phyloP scores from a whole-genome alignment of 805 yeast genomes.

The Sugiyamaella qingdaonensis region DNA sequence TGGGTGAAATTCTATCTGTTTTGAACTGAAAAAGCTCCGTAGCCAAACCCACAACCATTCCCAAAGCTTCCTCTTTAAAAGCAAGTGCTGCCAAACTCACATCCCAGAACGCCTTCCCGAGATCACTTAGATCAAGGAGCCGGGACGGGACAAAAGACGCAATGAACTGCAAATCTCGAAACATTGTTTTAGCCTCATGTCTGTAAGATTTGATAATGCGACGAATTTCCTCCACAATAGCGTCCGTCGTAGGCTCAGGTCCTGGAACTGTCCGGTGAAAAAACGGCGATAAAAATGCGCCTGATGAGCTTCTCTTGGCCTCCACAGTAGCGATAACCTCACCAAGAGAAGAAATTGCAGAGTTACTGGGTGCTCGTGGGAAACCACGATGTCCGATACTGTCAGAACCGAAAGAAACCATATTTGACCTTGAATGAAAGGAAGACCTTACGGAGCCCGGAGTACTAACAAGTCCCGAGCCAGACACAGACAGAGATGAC shows the following conservation, averaged over 20 bases:
- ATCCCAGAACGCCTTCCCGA: slow-evolving; percentile 35
- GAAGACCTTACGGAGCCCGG: slow-evolving; percentile 21
- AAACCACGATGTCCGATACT: slow-evolving; percentile 5
- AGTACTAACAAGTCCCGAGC: slow-evolving; percentile 9
- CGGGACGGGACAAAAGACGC: slow-evolving; percentile 31
- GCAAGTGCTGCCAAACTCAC: slow-evolving; percentile 34
- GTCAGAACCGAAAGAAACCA: slow-evolving; percentile 21
- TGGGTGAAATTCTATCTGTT: slow-evolving; percentile 6
- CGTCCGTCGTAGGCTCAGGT: slow-evolving; percentile 28
- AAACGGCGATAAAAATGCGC: slow-evolving; percentile 10
- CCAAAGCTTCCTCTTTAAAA: slow-evolving; percentile 25
- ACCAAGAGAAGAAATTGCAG: slow-evolving; percentile 20
- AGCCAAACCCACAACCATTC: slow-evolving; percentile 21
- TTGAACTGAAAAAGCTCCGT: slow-evolving; percentile 25
- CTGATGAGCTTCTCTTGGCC: slow-evolving; percentile 22
- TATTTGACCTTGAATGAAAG: slow-evolving; percentile 17
- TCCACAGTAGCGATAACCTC: slow-evolving; percentile 25
- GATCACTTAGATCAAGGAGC: slow-evolving; percentile 28
- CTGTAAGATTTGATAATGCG: slow-evolving; percentile 24
- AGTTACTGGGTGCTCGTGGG: slow-evolving; percentile 9
- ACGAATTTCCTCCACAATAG: slow-evolving; percentile 33
- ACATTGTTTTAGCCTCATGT: slow-evolving; percentile 31
- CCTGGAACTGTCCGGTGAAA: slow-evolving; percentile 10
- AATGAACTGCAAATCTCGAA: slow-evolving; percentile 33
- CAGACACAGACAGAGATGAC: slow-evolving; percentile 16